Base-by-base conservation (phyloP, 202 grass and related monocot genomes). In the Dendrocalamus latiflorus region DNA sequence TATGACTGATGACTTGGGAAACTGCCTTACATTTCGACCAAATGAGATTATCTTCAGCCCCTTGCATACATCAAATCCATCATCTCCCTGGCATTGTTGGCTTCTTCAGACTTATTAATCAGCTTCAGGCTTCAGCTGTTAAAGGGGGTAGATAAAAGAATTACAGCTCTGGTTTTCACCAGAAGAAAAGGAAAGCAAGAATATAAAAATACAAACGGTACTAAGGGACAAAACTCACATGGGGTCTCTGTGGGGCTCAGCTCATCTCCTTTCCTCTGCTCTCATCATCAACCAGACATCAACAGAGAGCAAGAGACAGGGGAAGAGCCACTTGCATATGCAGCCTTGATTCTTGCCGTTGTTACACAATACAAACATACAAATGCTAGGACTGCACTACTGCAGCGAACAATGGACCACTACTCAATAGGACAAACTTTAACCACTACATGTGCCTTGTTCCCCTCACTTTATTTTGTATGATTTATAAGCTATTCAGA, bases 201-300 rank as follows among this genome's bases (percentile, higher is more conserved):
- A 2, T 66, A 73, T 25, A 88, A 79, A 25, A 37, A 80, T 41
- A 65, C 41, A 42, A 53, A 50, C 45, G 43, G 9, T 13, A 56
- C 39, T 58, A 43, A 70, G 20, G 79, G 69, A 69, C 75, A 84
- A 54, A 80, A 54, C 69, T 85, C 81, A 85, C 81, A 81, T 85
- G 81, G 42, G 10, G 28, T 82, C 11, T 72, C 18, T 38, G 63
- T 85, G 81, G 62, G 76, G 63, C 87, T 69, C 42, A 80, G 45
- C 84, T 61, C 43, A 70, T 34, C 69, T 80, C 61, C 43, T 74
- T 53, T 67, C 81, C 47, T 45, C 61, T 84, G 75, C 30, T 68
- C 60, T 51, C 70, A 74, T 88, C 68, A 79, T 84, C 81, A 58
- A 66, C 67, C 68, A 74, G 58, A 84, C 39, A 83, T 33, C 59